phyloP scores from a whole-genome alignment of 345 rosid species.

The Excoecaria agallocha region DNA sequence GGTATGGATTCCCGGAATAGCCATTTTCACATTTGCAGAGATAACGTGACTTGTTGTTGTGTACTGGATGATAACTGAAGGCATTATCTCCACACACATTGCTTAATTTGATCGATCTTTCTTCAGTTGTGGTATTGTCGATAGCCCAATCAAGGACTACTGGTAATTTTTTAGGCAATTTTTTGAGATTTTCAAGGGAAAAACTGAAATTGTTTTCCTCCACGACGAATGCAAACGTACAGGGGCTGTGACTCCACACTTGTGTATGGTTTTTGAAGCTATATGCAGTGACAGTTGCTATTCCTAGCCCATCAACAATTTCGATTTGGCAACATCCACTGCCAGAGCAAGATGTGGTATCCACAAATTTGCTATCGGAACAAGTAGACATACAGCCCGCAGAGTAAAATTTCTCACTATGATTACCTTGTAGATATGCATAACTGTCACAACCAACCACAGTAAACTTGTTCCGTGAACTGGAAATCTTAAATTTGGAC shows the following conservation, averaged over 20 bases:
- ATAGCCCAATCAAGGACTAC: background rate
- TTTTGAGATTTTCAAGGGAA: background rate
- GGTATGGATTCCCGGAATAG: background rate
- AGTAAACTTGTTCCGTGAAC: background rate
- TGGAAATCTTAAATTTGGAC: background rate
- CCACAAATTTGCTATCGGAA: background rate
- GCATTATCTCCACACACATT: background rate
- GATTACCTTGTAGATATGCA: background rate
- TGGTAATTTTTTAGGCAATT: background rate
- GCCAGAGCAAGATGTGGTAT: background rate
- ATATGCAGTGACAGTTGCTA: background rate
- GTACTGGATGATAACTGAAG: background rate
- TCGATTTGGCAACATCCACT: background rate
- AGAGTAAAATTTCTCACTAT: background rate
- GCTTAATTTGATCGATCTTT: too few relatives aligned
- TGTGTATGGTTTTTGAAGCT: background rate
- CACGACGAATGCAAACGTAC: background rate
- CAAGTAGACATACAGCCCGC: background rate
- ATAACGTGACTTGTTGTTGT: background rate
- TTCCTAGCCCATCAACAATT: background rate
- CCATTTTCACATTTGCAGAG: background rate
- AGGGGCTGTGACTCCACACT: background rate
- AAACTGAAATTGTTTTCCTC: background rate
- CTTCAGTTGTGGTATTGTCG: background rate
- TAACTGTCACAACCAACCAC: background rate